Base-by-base conservation (phyloP, 805 yeast genomes). In the Isabelozyma gotoi region DNA sequence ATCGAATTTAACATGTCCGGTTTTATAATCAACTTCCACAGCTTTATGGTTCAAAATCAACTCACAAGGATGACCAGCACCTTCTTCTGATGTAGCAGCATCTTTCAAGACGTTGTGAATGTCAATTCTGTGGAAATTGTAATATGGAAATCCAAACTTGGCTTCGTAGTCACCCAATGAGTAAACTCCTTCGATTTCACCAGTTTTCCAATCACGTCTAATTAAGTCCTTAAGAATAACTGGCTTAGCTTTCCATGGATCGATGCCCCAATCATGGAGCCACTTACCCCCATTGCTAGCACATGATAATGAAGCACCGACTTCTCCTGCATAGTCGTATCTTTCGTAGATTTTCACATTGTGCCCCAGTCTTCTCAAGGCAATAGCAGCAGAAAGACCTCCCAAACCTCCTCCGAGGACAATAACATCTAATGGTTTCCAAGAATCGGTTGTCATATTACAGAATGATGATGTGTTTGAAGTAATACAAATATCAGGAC, bases 221-320 rank as follows among this genome's bases (percentile, higher is more conserved):
- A 60, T 57, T 42, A 60, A 40, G 20, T 48, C 47, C 41, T 53
- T 52, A 31, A 57, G 39, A 34, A 59, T 55, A 8, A 59, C 59
- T 1, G 64, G 63, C 32, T 48, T 50, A 4, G 59, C 52, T 24
- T 51, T 54, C 17, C 41, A 34, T 6, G 57, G 45, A 31, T 57
- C 57, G 6, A 61, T 51, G 1, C 53, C 66, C 55, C 62, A 51
- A 21, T 59, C 63, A 24, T 53, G 50, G 34, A 61, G 43, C 48
- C 57, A 49, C 16, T 48, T 44, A 1, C 65, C 63, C 6, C 65
- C 65, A 39, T 61, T 61, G 11, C 63, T 57, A 32, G 66, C 65
- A 49, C 57, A 57, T 4, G 60, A 56, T 20, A 61, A 47, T 7
- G 64, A 56, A 19, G 63, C 65, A 11, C 65, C 65, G 8, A 60